Evolutionary conservation across 192 early-diverging fungal species (phyloP).

Genomic region (Entophlyctis helioformis): DNA sequence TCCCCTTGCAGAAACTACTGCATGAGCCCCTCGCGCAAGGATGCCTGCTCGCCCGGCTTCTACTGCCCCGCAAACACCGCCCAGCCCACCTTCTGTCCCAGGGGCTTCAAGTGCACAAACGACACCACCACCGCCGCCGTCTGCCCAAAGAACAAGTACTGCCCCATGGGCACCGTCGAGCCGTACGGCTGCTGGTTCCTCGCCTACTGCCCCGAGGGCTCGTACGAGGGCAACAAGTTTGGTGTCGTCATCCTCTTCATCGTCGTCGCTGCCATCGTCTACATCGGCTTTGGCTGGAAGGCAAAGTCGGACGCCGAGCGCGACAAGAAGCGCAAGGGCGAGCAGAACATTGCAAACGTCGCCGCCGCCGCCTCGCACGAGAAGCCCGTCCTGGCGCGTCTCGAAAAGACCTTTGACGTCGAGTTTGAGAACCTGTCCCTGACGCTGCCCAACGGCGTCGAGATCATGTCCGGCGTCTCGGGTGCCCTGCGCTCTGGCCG

Average conservation of each 20-base stretch:
- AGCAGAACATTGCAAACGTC: neutral
- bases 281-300: neutral
- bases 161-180: slow-evolving; percentile 29
- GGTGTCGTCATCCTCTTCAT: slow-evolving; percentile 12
- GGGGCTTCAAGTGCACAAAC: slow-evolving; percentile 45
- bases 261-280: slow-evolving; percentile 7
- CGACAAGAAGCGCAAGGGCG: neutral
- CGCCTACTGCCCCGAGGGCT: slow-evolving; percentile 16
- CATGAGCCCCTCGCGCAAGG: neutral
- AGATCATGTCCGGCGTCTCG: slow-evolving; percentile 48
- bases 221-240: slow-evolving; percentile 2
- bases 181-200: slow-evolving; percentile 15
- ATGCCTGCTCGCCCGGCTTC: slow-evolving; percentile 27
- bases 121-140: slow-evolving; percentile 21
- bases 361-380: slow-evolving; percentile 2
- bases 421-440: slow-evolving; percentile 32
- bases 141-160: slow-evolving; percentile 44
- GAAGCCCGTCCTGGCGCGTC: slow-evolving; percentile 1
- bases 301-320: neutral
- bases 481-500: slow-evolving; percentile 40
- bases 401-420: slow-evolving; percentile 40
- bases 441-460: slow-evolving; percentile 22
- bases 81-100: slow-evolving; percentile 49
- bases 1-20: neutral
- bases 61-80: slow-evolving; percentile 35